Base-by-base conservation (phyloP, 208 protist species). In the Borovskyia barvae region DNA sequence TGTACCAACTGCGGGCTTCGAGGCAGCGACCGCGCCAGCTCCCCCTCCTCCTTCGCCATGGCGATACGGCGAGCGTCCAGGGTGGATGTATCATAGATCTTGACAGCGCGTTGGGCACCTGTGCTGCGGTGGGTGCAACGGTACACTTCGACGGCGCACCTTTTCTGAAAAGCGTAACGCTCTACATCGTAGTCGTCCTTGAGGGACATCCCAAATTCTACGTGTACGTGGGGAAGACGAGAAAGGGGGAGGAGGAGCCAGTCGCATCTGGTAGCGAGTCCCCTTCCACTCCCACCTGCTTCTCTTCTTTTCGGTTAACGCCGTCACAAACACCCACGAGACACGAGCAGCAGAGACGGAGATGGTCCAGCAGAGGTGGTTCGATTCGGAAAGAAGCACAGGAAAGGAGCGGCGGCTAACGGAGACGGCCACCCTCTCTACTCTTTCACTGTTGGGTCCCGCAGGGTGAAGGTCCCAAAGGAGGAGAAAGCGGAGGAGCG, bases 141-240 rank as follows among this genome's bases (percentile, higher is more conserved):
- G 53, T 71, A 82, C 19, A 96, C 59, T 20, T 60, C 36, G n/a
- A 77, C 70, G 5, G 25, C 35, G n/a, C 66, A 49, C 17, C 75
- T 72, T 20, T 30, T 41, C 4, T 53, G 62, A 33, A 90, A 82
- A 17, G 77, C 47, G 17, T 61, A 56, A 2, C 49, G 50, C 26
- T 85, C 77, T 12, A 90, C 47, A 28, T 81, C 52, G 55, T 90
- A 95, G 12, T 82, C 63, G 0, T 70, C 61, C 2, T 77, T 64
- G 30, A 88, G 47, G 9, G 75, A 72, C 80, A 83, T 83, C n/a
- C 5, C 45, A 1, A 22, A 25, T 30, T 39, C 8, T 45, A n/a
- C 29, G 15, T 15, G 50, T 39, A 7, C 29, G 12, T 57, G 29
- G 39, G 15, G n/a, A 46, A 9, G 22, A 52, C 19, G 35, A 32